Evolutionary conservation across 1,139 yeast genomes (phyloP), one percentile per base, ranked within the genome.

Genomic region (Hansenula lynferdii): DNA sequence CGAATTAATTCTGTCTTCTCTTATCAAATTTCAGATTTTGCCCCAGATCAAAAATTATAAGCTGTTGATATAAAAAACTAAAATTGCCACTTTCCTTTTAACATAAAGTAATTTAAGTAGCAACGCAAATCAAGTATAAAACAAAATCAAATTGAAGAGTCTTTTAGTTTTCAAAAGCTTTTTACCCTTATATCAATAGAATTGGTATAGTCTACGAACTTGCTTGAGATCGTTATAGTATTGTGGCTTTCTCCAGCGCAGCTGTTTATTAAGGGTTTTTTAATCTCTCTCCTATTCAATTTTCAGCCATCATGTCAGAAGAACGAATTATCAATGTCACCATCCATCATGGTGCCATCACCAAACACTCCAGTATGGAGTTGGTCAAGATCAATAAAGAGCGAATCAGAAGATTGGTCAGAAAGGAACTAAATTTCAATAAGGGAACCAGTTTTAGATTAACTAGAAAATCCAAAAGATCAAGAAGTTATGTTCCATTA

Each of bases 381-480:
- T 10, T 18, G 15, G 23, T 31, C 21, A 25, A 35, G 15, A 35
- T 36, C 16, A 31, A 22, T 16, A 30, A 26, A 4, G 28, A 28
- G 7, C 11, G n/a, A 8, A 11, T 31, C 3, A 31, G 9, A 5
- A 19, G n/a, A n/a, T 5, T 36, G 4, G 19, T 30, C 23, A 12
- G 27, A 12, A 27, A 30, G 16, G 31, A 20, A 18, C 17, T 31
- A 8, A 23, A 19, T 3, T 26, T 31, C 15, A 14, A 9, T 7
- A 19, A 28, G 16, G 4, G 3, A 10, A 20, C 25, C 5, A 20
- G 14, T 11, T 47, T 42, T 35, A 31, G 10, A 5, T 28, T 48
- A 19, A 23, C 34, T 12, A 44, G 79, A 44, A 70, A 66, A 45
- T 69, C 75, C 8, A 72, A 71, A 57, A 69, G 69, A 47, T 60